These are phyloP conservation scores for Penicillium digitatum DNA, from an alignment of 2,329 filamentous ascomycete genomes.

Conservation along the genomic window DNA sequence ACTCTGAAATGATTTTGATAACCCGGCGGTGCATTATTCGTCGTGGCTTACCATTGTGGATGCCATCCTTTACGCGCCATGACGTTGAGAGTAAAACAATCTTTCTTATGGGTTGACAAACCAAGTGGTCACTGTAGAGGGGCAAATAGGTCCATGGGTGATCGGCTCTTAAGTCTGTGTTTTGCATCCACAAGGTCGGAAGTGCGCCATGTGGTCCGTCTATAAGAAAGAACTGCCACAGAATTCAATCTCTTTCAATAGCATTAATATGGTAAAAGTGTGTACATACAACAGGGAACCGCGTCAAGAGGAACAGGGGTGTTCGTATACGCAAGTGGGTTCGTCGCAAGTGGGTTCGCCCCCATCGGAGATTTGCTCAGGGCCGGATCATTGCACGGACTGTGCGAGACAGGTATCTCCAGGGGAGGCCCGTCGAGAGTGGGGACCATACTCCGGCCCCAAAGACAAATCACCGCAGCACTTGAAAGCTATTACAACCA, in stretches of 20 bases:
- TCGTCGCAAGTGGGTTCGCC: slow-evolving; percentile 1
- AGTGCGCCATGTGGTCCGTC: background rate
- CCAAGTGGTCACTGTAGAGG: background rate
- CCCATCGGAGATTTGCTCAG: background rate
- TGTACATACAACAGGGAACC: background rate
- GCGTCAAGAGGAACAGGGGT: background rate
- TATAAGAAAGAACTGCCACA: slow-evolving; percentile 10
- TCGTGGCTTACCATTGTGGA: background rate
- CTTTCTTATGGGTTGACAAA: background rate
- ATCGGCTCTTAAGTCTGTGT: background rate
- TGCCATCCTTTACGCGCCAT: slow-evolving; percentile 3
- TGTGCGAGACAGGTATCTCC: background rate
- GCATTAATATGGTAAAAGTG: background rate
- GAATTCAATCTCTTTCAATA: background rate
- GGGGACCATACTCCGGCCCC: background rate
- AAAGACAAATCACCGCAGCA: background rate
- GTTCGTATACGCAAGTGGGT: background rate
- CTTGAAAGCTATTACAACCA: background rate
- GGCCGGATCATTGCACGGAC: background rate
- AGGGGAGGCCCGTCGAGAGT: background rate
- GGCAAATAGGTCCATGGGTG: background rate
- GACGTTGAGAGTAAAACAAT: slow-evolving; percentile 5
- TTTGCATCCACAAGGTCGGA: no score
- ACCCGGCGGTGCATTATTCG: background rate
- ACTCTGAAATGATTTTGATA: background rate